Percentiles rank a stretch among this genome's conserved stretches.
phyloP scores from a whole-genome alignment of 2,329 filamentous ascomycete genomes.

The Ascochyta koolunga region DNA sequence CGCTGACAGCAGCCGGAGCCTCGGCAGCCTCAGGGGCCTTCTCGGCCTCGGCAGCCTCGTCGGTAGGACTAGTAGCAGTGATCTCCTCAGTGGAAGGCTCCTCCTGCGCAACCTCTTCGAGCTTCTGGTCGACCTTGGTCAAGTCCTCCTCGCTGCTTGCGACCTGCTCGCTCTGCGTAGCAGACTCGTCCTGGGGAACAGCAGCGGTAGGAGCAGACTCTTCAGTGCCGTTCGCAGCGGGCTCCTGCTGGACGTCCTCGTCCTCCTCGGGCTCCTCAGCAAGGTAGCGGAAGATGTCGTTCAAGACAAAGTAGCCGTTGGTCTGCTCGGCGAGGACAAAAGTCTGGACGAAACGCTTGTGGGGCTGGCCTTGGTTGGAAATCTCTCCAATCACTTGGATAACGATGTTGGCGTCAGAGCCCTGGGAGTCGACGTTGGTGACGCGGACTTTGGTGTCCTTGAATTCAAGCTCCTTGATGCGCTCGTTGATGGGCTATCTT shows the following conservation, averaged over 20 bases:
- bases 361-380: slow-evolving; percentile 88
- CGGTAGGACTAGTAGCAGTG: slow-evolving; percentile 46
- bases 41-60: slow-evolving; percentile 42
- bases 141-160: slow-evolving; percentile 54
- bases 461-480: slow-evolving; percentile 91
- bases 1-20: slow-evolving; percentile 44
- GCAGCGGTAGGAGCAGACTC: slow-evolving; percentile 50
- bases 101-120: slow-evolving; percentile 64
- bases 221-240: slow-evolving; percentile 45
- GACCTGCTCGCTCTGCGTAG: slow-evolving; percentile 42
- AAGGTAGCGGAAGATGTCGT: slow-evolving; percentile 96
- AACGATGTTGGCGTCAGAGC: slow-evolving; percentile 89
- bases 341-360: slow-evolving; percentile 96
- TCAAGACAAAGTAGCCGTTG: slow-evolving; percentile 96
- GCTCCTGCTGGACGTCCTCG: slow-evolving; percentile 45
- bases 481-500: slow-evolving; percentile 83
- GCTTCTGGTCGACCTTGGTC: slow-evolving; percentile 71
- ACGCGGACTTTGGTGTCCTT: slow-evolving; percentile 98
- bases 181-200: slow-evolving; percentile 39
- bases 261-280: slow-evolving; percentile 80
- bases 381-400: slow-evolving; percentile 98
- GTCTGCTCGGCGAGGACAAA: slow-evolving; percentile 96
- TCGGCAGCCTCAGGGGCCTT: slow-evolving; percentile 50
- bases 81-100: slow-evolving; percentile 34
- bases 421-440: slow-evolving; percentile 96